Evolutionary conservation across 495 filamentous ascomycete species (phyloP), one percentile per base, ranked within the genome.

Genomic region (Penicillium lagena): DNA sequence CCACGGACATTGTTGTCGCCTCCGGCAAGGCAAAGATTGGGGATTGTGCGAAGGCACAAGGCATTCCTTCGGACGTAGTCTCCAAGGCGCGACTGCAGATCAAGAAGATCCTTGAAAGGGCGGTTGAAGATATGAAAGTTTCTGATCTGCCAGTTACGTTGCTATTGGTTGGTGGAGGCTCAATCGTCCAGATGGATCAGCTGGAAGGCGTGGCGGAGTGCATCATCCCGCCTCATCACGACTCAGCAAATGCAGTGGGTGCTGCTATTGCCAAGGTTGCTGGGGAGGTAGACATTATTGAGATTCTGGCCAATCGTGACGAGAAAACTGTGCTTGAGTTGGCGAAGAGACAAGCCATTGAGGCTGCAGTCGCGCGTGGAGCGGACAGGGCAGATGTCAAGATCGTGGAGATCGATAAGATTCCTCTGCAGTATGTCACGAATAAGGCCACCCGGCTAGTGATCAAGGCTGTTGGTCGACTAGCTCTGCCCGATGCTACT

Each of bases 201-300:
- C 29, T 58, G 1, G 39, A 54, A 12, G 51, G 47, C 9, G 51
- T 58, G 9, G 42, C 44, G 12, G 40, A 58, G 36, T 51, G 40
- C 33, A 45, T 58, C 9, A 51, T 49, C 15, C 53, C 56, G 7
- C 50, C 54, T 14, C 40, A 67, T 64, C 41, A 67, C 60, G 66
- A 63, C 30, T 68, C 74, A 7, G 77, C 76, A 5, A 80, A 80
- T 52, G 75, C 77, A 4, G 72, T 80, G 17, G 77, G 77, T 9
- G 76, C 77, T 12, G 77, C 77, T 0, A 75, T 70, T 48, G 47
- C 73, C 11, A 68, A 72, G 43, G 72, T 79, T 17, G 70, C 67
- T 17, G 76, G 69, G 4, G 68, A 66, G 8, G 60, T 73, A 12
- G 72, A 76, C 48, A 60, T 68, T 13, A 65, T 76, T 35, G 58